Conservation (phyloP, 1,139 yeast species). For the Nadsonia starkeyi-henricii region DNA sequence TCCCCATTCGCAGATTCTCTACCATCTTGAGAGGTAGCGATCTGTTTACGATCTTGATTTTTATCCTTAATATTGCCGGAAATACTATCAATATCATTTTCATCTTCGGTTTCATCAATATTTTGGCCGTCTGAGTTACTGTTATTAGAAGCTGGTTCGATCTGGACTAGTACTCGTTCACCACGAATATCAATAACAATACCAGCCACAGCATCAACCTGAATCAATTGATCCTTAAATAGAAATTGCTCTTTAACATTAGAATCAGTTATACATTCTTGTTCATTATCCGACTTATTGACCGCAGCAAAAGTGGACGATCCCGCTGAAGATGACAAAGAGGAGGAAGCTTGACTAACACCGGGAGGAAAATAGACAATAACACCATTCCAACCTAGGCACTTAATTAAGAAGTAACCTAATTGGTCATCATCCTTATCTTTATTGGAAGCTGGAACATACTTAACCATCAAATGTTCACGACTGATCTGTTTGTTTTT, state of each 20-base stretch:
- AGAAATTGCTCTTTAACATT: constrained; percentile 24
- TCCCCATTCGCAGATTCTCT: no score
- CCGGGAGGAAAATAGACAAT: constrained; percentile 43
- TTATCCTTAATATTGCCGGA: no score
- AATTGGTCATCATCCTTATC: constrained; percentile 16
- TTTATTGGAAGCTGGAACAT: constrained; percentile 31
- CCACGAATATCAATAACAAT: constrained; percentile 49
- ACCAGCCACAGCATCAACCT: constrained; percentile 42
- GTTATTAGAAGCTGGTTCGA: constrained; percentile 11
- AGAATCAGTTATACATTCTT: constrained; percentile 13
- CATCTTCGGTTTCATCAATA: constrained; percentile 24
- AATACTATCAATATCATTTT: constrained; percentile 6
- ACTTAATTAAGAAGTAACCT: constrained; percentile 22
- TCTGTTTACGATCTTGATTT: no score
- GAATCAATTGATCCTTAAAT: constrained; percentile 36
- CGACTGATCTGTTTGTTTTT: constrained; percentile 54
- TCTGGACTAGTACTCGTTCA: constrained; percentile 37
- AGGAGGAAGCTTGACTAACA: constrained; percentile 16
- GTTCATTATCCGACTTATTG: constrained; percentile 6
- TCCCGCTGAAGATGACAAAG: no score
- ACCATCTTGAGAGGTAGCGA: no score
- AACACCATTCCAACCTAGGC: constrained; percentile 62
- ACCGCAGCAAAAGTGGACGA: background rate
- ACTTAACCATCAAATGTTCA: constrained; percentile 23
- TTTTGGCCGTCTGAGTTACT: constrained; percentile 30